These are phyloP conservation scores for Zangia roseola DNA, from an alignment of 768 basidiomycete species.

Conservation along the genomic window DNA sequence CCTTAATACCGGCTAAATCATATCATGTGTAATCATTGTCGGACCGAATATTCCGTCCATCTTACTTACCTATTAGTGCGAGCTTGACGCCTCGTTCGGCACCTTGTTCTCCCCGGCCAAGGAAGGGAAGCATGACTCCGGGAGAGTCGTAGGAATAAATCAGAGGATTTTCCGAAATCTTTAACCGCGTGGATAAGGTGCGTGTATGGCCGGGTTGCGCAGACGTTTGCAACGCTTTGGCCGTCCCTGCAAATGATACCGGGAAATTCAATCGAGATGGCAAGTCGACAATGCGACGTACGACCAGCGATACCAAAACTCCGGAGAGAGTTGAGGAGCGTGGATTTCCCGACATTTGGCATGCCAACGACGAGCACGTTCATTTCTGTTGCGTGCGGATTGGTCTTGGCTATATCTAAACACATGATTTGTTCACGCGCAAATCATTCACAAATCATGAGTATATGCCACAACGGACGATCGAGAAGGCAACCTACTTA, in stretches of 20 bases:
- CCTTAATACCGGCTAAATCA: conserved; percentile 84
- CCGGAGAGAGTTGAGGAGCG: conserved; percentile 85
- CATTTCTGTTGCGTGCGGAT: conserved; percentile 70
- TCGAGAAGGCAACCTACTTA: conserved; percentile 54
- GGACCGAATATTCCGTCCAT: conserved; percentile 10
- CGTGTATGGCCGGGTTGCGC: conserved; percentile 90
- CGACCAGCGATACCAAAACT: conserved; percentile 85
- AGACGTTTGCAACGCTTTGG: conserved; percentile 89
- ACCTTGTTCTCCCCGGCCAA: conserved; percentile 81
- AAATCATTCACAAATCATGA: neutral
- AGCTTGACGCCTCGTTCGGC: conserved; percentile 92
- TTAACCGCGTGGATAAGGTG: conserved; percentile 83
- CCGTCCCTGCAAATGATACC: conserved; percentile 48
- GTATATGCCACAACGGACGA: neutral
- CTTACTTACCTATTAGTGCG: conserved; percentile 81
- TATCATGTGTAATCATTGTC: conserved; percentile 4
- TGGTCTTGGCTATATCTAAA: conserved; percentile 65
- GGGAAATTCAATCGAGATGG: conserved; percentile 3
- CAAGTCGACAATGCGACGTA: conserved; percentile 39
- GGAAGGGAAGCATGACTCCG: conserved; percentile 94
- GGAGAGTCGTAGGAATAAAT: conserved; percentile 96
- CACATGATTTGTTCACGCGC: neutral
- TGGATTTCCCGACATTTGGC: conserved; percentile 99
- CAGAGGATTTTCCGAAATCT: conserved; percentile 73
- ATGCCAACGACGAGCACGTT: conserved; percentile 95